Conservation (phyloP, 768 basidiomycete species). For the Lyophyllum atratum region DNA sequence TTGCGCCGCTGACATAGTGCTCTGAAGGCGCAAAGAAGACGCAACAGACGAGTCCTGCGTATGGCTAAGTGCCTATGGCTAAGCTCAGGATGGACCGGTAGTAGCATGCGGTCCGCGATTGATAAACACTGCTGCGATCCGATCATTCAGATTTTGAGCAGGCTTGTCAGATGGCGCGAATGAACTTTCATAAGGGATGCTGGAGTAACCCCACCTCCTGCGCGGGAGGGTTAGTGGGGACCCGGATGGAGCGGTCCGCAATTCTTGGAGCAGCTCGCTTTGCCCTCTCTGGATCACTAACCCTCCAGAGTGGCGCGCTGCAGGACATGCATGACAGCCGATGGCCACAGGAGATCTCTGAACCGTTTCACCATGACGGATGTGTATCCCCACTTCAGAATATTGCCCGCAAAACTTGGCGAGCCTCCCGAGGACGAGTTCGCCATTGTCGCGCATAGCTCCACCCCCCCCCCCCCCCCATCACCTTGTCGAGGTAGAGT, state of each 20-base stretch:
- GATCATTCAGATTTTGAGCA: conserved; percentile 16
- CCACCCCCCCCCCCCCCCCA: conserved; percentile 37
- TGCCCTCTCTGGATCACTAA: conserved; percentile 33
- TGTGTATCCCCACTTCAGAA: conserved; percentile 68
- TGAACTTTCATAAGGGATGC: conserved; percentile 20
- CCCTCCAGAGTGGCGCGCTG: conserved; percentile 49
- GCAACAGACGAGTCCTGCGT: neutral
- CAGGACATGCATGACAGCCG: conserved; percentile 57
- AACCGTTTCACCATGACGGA: conserved; percentile 66
- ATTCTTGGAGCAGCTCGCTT: conserved; percentile 20
- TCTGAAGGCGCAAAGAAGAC: neutral
- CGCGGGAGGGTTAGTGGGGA: conserved; percentile 17
- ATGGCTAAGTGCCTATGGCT: too few species aligned
- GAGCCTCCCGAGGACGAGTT: conserved; percentile 53
- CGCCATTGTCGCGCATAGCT: conserved; percentile 30
- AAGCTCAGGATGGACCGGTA: conserved; percentile 1
- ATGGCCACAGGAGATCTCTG: conserved; percentile 63
- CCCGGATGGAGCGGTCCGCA: conserved; percentile 15
- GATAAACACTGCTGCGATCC: conserved; percentile 27
- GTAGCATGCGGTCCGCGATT: conserved; percentile 21
- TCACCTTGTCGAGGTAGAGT: conserved; percentile 40
- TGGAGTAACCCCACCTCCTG: conserved; percentile 21
- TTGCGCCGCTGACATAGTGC: neutral
- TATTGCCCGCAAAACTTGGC: conserved; percentile 67
- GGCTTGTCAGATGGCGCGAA: conserved; percentile 13